Evolutionary conservation across 768 basidiomycete species (phyloP).

Genomic region (Mycena capillaripes): DNA sequence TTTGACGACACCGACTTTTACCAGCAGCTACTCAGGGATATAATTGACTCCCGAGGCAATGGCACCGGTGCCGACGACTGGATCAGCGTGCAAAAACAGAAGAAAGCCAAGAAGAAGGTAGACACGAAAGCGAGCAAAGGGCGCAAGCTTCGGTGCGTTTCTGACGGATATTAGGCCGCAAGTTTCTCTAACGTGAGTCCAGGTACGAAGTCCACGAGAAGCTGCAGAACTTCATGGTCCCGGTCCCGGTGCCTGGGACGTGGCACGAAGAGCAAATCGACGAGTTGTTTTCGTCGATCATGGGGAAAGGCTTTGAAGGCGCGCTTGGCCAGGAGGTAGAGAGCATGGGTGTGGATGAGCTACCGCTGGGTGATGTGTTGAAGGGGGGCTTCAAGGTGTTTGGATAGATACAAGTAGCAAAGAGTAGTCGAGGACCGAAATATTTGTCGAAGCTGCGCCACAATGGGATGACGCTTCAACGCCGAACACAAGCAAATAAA

Average conservation of each 20-base stretch:
- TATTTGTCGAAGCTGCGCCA: too few species aligned
- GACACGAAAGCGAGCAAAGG: constrained; percentile 98
- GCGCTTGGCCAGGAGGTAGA: constrained; percentile 43
- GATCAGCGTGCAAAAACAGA: constrained; percentile 75
- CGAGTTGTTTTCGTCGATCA: constrained; percentile 90
- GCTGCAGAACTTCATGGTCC: constrained; percentile 97
- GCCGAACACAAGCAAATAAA: constrained; percentile 10
- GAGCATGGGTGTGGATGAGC: constrained; percentile 45
- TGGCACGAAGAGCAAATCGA: constrained; percentile 99
- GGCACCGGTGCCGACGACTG: constrained; percentile 67
- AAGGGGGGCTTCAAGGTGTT: constrained; percentile 70
- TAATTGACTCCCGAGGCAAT: constrained; percentile 80
- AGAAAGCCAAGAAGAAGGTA: constrained; percentile 87
- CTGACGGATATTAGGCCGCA: background rate
- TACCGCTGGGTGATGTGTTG: constrained; percentile 48
- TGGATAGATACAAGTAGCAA: constrained; percentile 55
- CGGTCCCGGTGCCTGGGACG: constrained; percentile 72
- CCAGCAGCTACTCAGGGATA: constrained; percentile 89
- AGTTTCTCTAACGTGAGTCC: background rate
- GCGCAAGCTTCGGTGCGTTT: constrained; percentile 83
- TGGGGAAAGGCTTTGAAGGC: constrained; percentile 80
- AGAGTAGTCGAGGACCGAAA: background rate
- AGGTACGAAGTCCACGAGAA: constrained; percentile 97
- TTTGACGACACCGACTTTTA: constrained; percentile 97
- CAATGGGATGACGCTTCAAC: background rate